Evolutionary conservation across 148 eudicot genomes (phyloP), one percentile per base, ranked within the genome.

Genomic region (Camellia granthamiana): DNA sequence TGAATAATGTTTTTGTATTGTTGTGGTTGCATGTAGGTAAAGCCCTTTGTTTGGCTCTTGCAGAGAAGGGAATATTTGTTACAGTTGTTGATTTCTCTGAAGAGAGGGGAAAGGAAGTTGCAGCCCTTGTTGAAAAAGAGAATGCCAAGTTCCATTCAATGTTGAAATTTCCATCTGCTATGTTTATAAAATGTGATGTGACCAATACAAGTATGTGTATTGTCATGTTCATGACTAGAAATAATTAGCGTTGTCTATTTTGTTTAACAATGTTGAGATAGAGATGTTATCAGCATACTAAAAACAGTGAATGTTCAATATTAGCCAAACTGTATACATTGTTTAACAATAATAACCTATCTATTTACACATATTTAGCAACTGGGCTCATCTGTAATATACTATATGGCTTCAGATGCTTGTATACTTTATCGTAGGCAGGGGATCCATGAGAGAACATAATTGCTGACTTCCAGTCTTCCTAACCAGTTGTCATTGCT

Each of bases 31-130:
- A 2, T 79, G 69, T 47, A 93, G 97, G 97, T 86, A 91, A 86
- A 82, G 97, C 94, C 77, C 80, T 95, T 65, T 58, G 88, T 79
- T 15, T 95, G 62, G 99, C 97, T 62, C 90, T 95, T 70, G 97
- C 89, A 18, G 84, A 90, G 80, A 92, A 89, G 88, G 99, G 99
- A 62, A 51, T 95, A 70, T 93, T 92, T 84, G 90, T 93, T 72
- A 92, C 99, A 6, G 77, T 95, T 55, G 83, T 93, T 63, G 99
- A 95, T 82, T 91, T 86, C 72, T 89, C 92, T 1, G 91, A 85
- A 74, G 85, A 93, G 72, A 84, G 78, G 72, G 99, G 94, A 58
- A 88, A 85, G 80, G 89, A 91, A 83, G 90, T 85, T 77, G 89
- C 84, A 18, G 84, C 81, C 38, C 86, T 87, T 46, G 81, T 88